Evolutionary conservation across 495 filamentous ascomycete species (phyloP).

Genomic region (Chaetomium cochliodes): DNA sequence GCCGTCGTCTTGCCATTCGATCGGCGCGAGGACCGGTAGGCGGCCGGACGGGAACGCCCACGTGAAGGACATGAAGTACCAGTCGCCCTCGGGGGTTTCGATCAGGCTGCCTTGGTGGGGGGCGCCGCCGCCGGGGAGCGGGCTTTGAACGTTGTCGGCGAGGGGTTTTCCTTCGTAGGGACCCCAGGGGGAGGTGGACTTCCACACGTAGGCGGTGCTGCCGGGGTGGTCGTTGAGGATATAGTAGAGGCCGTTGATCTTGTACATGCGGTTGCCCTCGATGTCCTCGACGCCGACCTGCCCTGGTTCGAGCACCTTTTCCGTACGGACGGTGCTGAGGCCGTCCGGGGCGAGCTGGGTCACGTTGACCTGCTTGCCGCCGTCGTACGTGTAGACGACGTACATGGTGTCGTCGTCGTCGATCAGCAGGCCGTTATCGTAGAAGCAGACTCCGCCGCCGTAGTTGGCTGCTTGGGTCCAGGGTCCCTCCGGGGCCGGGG

Average conservation of each 20-base stretch:
- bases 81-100: background rate
- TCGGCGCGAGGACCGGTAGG: background rate
- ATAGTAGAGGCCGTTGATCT: conserved; percentile 11
- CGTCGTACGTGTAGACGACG: conserved; percentile 7
- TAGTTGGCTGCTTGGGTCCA: conserved; percentile 5
- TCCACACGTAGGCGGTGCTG: conserved; percentile 16
- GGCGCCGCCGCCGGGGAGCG: conserved; percentile 6
- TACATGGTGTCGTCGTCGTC: conserved; percentile 17
- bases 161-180: conserved; percentile 11
- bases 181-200: conserved; percentile 1
- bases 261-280: conserved; percentile 17
- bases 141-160: background rate
- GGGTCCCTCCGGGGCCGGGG: conserved; percentile 6
- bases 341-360: conserved; percentile 14
- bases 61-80: conserved; percentile 16
- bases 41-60: conserved; percentile 11
- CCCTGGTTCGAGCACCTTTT: conserved; percentile 1
- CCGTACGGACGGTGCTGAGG: conserved; percentile 8
- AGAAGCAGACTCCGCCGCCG: conserved; percentile 8
- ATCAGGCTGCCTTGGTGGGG: conserved; percentile 14
- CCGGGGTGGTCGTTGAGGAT: conserved; percentile 13
- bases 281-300: conserved; percentile 9
- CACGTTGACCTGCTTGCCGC: conserved; percentile 12
- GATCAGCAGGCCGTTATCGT: conserved; percentile 15
- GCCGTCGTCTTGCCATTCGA: conserved; percentile 1